Conservation (phyloP, 1,284 basidiomycete species). For the Malassezia globosa region DNA sequence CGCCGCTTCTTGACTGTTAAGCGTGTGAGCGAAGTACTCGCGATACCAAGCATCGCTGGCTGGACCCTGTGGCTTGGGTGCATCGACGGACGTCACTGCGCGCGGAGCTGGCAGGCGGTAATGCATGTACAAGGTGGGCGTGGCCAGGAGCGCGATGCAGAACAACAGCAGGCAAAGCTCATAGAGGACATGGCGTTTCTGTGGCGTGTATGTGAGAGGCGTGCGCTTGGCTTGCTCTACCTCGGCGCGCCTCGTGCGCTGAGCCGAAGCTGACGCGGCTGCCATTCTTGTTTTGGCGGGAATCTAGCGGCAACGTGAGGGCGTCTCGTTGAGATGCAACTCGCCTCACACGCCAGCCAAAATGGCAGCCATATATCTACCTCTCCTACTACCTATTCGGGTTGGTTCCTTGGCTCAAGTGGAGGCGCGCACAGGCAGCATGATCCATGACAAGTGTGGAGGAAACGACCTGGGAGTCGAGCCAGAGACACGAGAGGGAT, state of each 20-base stretch:
- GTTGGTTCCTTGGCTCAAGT: too few species aligned
- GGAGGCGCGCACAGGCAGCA: too few species aligned
- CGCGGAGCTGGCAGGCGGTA: slow-evolving; percentile 38
- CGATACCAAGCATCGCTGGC: slow-evolving; percentile 5
- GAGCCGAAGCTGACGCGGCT: not conserved
- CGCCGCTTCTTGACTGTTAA: not conserved
- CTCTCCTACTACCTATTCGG: too few species aligned
- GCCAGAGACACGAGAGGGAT: too few species aligned
- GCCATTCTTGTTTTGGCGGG: too few species aligned
- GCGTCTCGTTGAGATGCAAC: too few species aligned
- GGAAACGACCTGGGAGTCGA: too few species aligned
- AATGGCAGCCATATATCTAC: too few species aligned
- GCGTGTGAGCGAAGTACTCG: not conserved
- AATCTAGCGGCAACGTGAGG: too few species aligned
- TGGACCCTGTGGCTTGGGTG: slow-evolving; percentile 3
- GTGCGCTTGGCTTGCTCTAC: not conserved
- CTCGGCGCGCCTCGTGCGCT: not conserved
- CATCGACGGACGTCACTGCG: slow-evolving; percentile 17
- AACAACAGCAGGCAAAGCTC: slow-evolving; percentile 19
- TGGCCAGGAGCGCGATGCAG: slow-evolving; percentile 21
- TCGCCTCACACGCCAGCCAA: too few species aligned
- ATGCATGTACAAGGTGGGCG: slow-evolving; percentile 29
- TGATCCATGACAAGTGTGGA: too few species aligned
- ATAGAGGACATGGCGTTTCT: not conserved
- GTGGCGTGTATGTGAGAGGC: slow-evolving; percentile 9